Evolutionary conservation across 1,284 basidiomycete species (phyloP).

Genomic region (Peniophora sp.): DNA sequence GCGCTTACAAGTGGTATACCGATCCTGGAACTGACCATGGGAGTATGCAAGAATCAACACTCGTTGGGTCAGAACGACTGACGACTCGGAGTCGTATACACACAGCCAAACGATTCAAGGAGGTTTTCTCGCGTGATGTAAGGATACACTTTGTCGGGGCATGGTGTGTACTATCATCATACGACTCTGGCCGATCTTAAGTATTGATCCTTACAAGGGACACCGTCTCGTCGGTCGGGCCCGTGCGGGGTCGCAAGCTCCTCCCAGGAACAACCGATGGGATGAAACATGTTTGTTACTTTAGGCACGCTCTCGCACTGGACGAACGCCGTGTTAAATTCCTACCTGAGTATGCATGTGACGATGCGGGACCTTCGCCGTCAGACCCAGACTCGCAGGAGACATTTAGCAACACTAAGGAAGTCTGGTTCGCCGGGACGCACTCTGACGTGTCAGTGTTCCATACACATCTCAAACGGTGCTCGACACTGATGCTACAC

Average conservation of each 20-base stretch:
- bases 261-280: constrained; percentile 17
- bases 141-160: constrained; percentile 33
- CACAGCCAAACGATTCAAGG: constrained; percentile 21
- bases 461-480: not conserved
- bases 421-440: constrained; percentile 10
- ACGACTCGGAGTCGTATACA: not conserved
- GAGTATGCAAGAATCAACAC: not conserved
- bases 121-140: constrained; percentile 24
- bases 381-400: not conserved
- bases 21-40: too few species aligned
- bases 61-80: not conserved
- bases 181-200: not conserved
- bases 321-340: constrained; percentile 20
- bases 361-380: not conserved
- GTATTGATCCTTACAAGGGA: constrained; percentile 24
- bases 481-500: not conserved
- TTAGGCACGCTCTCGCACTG: constrained; percentile 21
- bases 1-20: constrained; percentile 31
- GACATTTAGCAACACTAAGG: constrained; percentile 4
- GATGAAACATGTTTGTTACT: constrained; percentile 22
- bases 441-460: constrained; percentile 9
- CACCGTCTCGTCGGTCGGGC: constrained; percentile 30
- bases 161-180: constrained; percentile 20
- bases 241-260: constrained; percentile 14
- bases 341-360: constrained; percentile 13